Conservation (phyloP, 176 grass and related monocot species). For the Poa pratensis region DNA sequence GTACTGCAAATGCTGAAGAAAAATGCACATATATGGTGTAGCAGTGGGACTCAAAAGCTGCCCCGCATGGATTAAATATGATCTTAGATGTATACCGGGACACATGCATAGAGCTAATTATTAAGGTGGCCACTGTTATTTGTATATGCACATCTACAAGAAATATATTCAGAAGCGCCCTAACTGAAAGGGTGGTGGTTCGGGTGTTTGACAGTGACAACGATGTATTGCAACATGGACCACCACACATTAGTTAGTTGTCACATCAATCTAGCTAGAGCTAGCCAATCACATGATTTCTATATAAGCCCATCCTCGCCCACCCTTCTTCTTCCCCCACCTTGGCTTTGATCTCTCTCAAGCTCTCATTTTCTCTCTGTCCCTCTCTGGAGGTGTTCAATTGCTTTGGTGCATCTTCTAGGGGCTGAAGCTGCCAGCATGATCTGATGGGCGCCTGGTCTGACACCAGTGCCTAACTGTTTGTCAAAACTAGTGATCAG, state of each 20-base stretch:
- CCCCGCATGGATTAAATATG: slow-evolving; percentile 30
- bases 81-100: neutral
- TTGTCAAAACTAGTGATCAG: slow-evolving; percentile 36
- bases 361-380: slow-evolving; percentile 29
- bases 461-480: neutral
- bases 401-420: slow-evolving; percentile 50
- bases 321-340: neutral
- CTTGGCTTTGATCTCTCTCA: neutral
- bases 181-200: slow-evolving; percentile 52
- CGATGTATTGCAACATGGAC: slow-evolving; percentile 46
- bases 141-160: neutral
- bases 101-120: slow-evolving; percentile 27
- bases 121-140: slow-evolving; percentile 15
- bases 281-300: slow-evolving; percentile 23
- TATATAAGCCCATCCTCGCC: slow-evolving; percentile 40
- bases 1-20: neutral
- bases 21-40: neutral
- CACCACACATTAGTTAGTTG: slow-evolving; percentile 56
- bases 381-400: neutral
- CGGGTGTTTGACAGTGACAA: slow-evolving; percentile 35
- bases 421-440: slow-evolving; percentile 91
- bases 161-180: slow-evolving; percentile 20
- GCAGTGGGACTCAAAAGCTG: slow-evolving; percentile 25
- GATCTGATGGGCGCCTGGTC: slow-evolving; percentile 57
- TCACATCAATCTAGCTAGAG: slow-evolving; percentile 59